Percentiles rank a stretch among this genome's conserved stretches.
Conservation (phyloP, 305 asterid species). For the Caryopteris hybrid region DNA sequence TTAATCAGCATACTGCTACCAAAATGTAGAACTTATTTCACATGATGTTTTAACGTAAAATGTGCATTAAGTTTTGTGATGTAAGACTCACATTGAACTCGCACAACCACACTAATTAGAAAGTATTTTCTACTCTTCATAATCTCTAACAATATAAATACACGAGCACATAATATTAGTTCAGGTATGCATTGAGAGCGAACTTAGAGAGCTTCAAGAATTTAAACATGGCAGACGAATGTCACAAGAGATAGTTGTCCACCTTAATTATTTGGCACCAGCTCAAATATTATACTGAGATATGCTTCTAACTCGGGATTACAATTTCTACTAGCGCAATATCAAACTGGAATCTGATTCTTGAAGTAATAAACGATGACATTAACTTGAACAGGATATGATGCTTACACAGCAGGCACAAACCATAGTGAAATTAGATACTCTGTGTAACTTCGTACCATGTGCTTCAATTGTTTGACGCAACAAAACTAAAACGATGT, state of each 20-base stretch:
- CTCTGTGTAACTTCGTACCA: too few relatives aligned
- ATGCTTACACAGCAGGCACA: not conserved
- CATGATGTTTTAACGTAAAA: not conserved
- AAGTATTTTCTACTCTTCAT: not conserved
- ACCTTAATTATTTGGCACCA: not conserved
- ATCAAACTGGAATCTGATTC: not conserved
- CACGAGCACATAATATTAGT: not conserved
- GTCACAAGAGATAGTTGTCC: not conserved
- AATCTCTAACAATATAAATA: not conserved
- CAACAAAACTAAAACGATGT: not conserved
- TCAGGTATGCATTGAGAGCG: not conserved
- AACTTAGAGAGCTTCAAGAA: not conserved
- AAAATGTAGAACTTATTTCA: not conserved
- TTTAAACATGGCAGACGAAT: not conserved
- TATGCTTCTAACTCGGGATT: not conserved
- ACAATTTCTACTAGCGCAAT: not conserved
- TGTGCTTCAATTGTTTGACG: too few relatives aligned
- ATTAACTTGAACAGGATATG: too few relatives aligned
- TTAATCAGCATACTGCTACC: not conserved
- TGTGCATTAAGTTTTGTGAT: not conserved
- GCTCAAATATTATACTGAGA: not conserved
- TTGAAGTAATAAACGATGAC: not conserved
- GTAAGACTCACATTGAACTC: not conserved
- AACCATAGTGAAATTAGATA: not conserved
- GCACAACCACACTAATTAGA: not conserved